These are phyloP conservation scores for Monosporozyma solicola DNA, from an alignment of 805 yeast species.

Conservation along the genomic window DNA sequence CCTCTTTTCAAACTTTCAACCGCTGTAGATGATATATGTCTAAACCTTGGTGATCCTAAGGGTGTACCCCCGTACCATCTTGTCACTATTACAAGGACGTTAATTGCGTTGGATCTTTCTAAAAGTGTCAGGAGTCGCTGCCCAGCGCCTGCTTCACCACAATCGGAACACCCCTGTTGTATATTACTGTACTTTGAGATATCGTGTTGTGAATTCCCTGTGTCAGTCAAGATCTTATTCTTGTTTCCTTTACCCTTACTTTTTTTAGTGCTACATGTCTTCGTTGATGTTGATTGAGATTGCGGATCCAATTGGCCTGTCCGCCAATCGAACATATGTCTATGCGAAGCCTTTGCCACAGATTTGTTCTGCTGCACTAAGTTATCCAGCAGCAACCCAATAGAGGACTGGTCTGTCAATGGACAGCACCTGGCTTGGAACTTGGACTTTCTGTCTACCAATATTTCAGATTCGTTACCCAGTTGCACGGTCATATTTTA, in stretches of 20 bases:
- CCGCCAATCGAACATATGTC: conserved; percentile 69
- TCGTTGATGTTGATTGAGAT: not conserved
- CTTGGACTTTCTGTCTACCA: conserved; percentile 48
- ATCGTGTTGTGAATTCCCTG: not conserved
- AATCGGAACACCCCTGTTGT: conserved; percentile 56
- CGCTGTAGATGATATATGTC: conserved; percentile 53
- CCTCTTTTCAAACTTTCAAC: conserved; percentile 40
- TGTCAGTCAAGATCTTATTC: not conserved
- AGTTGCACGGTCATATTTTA: not conserved
- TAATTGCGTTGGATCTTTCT: conserved; percentile 39
- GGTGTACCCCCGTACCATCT: conserved; percentile 81
- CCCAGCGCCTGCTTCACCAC: conserved; percentile 75
- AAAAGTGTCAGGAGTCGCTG: conserved; percentile 45
- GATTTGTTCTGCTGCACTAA: conserved; percentile 39
- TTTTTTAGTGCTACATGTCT: not conserved
- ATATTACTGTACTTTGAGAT: conserved; percentile 8
- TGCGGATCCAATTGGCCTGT: conserved; percentile 26
- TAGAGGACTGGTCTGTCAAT: conserved; percentile 33
- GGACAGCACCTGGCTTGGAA: conserved; percentile 55
- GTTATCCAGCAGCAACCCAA: conserved; percentile 35
- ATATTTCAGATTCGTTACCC: conserved; percentile 36
- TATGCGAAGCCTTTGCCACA: conserved; percentile 56
- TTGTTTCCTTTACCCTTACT: conserved; percentile 8
- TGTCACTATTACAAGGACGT: conserved; percentile 58
- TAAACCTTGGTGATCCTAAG: conserved; percentile 61